Conservation (phyloP, 2,329 filamentous ascomycete species). For the Herpotrichia juniperi region DNA sequence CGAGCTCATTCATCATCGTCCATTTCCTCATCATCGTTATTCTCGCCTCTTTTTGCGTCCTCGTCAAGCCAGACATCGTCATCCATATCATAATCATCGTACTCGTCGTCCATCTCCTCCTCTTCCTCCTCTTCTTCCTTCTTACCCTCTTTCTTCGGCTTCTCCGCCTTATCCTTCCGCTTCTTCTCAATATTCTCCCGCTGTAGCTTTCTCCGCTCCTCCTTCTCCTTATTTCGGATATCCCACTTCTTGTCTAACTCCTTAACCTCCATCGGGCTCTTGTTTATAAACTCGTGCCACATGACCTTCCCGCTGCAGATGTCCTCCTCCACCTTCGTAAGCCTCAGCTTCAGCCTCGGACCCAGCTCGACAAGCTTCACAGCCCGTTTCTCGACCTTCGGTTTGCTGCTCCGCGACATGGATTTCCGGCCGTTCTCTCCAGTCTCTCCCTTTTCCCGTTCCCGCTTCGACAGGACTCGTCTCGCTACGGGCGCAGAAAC, state of each 20-base stretch:
- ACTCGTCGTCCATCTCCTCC: slow-evolving; percentile 44
- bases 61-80: slow-evolving; percentile 61
- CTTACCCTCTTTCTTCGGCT: slow-evolving; percentile 47
- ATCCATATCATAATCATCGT: slow-evolving; percentile 56
- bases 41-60: slow-evolving; percentile 56
- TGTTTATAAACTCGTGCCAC: slow-evolving; percentile 96
- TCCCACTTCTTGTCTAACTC: slow-evolving; percentile 86
- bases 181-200: slow-evolving; percentile 91
- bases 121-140: slow-evolving; percentile 41
- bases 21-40: slow-evolving; percentile 55
- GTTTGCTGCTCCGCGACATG: slow-evolving; percentile 39
- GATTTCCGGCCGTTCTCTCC: slow-evolving; percentile 47
- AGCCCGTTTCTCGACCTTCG: slow-evolving; percentile 77
- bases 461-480: slow-evolving; percentile 65
- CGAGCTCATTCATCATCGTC: slow-evolving; percentile 40
- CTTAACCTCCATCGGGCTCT: slow-evolving; percentile 77
- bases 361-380: slow-evolving; percentile 93
- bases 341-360: slow-evolving; percentile 82
- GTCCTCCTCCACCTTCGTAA: slow-evolving; percentile 97
- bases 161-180: slow-evolving; percentile 62
- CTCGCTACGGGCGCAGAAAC: slow-evolving; percentile 67
- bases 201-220: slow-evolving; percentile 79
- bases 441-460: slow-evolving; percentile 52
- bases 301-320: slow-evolving; percentile 87
- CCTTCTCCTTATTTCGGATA: slow-evolving; percentile 78